Evolutionary conservation across 2,329 filamentous ascomycete species (phyloP).

Genomic region (Ciborinia camelliae): DNA sequence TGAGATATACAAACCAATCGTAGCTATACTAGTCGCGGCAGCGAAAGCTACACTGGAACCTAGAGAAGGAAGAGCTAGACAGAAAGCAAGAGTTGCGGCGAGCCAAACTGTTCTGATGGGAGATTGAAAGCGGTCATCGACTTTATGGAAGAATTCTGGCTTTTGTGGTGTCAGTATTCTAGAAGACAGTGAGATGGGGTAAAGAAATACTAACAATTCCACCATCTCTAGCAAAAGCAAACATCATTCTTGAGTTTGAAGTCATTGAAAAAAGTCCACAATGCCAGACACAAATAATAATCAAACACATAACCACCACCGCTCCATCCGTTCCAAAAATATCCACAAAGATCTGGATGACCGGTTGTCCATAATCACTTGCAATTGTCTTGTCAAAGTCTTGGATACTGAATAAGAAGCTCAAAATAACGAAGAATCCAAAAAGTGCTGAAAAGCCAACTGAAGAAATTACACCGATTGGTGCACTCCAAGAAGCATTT

Average conservation of each 20-base stretch:
- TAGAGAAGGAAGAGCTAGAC: constrained; percentile 53
- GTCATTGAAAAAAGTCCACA: constrained; percentile 58
- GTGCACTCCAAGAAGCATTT: constrained; percentile 54
- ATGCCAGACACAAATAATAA: constrained; percentile 60
- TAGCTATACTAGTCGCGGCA: constrained; percentile 57
- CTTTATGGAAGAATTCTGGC: constrained; percentile 52
- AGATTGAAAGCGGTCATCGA: constrained; percentile 48
- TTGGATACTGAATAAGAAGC: constrained; percentile 57
- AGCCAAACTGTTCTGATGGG: constrained; percentile 55
- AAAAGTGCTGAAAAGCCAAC: constrained; percentile 55
- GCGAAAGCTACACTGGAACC: constrained; percentile 54
- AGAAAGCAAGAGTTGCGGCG: constrained; percentile 51
- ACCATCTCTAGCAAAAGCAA: constrained; percentile 54
- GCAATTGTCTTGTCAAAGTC: constrained; percentile 50
- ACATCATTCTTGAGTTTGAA: constrained; percentile 57
- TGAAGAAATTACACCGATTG: constrained; percentile 55
- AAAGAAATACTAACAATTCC: constrained; percentile 43
- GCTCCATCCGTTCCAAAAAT: constrained; percentile 54
- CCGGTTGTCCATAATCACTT: constrained; percentile 49
- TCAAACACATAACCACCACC: constrained; percentile 51
- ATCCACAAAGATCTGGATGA: constrained; percentile 57
- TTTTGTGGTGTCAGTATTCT: constrained; percentile 21
- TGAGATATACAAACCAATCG: constrained; percentile 55
- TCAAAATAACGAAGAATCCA: constrained; percentile 57
- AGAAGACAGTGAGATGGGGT: background rate